Conservation (phyloP, 306 rosid genomes). For the Quercus variabilis region DNA sequence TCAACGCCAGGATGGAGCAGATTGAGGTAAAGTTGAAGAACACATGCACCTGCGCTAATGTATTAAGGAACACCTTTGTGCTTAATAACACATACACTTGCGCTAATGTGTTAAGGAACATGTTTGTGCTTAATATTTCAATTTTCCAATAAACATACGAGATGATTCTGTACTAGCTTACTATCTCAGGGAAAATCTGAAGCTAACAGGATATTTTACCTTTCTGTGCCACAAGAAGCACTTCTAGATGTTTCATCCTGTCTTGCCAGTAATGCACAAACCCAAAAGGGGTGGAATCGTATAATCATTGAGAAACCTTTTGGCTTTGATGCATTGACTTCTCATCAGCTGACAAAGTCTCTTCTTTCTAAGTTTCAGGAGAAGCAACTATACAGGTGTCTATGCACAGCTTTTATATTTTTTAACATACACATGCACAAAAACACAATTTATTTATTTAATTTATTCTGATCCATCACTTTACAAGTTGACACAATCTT, state of each 20-base stretch:
- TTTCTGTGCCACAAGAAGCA: slow-evolving; percentile 90
- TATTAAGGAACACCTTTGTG: neutral
- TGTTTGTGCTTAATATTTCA: neutral
- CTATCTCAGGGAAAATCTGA: slow-evolving; percentile 63
- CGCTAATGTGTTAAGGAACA: neutral
- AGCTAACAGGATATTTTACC: slow-evolving; percentile 92
- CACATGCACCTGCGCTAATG: neutral
- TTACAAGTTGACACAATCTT: slow-evolving; percentile 22
- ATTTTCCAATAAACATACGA: slow-evolving; percentile 11
- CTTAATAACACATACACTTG: neutral
- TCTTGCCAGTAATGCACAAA: slow-evolving; percentile 73
- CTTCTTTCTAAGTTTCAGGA: slow-evolving; percentile 82
- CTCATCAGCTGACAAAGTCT: slow-evolving; percentile 68
- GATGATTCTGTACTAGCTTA: slow-evolving; percentile 41
- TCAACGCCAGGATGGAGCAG: slow-evolving; percentile 67
- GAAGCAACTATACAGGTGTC: slow-evolving; percentile 81
- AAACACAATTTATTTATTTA: neutral
- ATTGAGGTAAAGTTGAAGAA: slow-evolving; percentile 62
- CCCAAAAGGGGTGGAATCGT: slow-evolving; percentile 88
- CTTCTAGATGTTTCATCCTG: slow-evolving; percentile 74
- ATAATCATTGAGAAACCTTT: slow-evolving; percentile 89
- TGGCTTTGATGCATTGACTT: slow-evolving; percentile 72
- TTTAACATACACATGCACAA: slow-evolving; percentile 3
- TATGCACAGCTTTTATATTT: slow-evolving; percentile 4
- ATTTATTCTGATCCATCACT: neutral